Evolutionary conservation across 2,329 filamentous ascomycete species (phyloP).

Genomic region (Talaromyces piceae): DNA sequence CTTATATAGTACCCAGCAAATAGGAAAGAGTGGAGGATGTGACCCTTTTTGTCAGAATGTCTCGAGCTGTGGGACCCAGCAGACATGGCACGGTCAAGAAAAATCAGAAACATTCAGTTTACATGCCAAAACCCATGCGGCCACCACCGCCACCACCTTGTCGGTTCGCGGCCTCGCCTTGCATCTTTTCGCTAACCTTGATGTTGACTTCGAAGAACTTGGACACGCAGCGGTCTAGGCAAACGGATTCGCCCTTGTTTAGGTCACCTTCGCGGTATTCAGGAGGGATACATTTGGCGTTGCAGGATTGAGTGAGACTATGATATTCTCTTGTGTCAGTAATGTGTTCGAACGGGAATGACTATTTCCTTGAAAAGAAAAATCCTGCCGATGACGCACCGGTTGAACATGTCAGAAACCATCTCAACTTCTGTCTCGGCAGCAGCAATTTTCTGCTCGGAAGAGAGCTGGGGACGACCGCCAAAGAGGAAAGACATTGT

Average conservation of each 20-base stretch:
- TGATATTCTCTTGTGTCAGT: no score
- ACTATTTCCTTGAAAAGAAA: no score
- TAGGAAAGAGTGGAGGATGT: constrained; percentile 11
- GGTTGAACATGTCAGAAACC: constrained; percentile 95
- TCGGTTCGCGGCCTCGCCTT: constrained; percentile 68
- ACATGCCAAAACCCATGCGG: constrained; percentile 46
- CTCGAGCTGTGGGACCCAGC: no score
- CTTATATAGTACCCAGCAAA: no score
- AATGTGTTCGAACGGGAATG: no score
- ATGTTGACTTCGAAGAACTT: constrained; percentile 99
- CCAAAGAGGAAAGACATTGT: constrained; percentile 69
- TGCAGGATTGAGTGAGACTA: constrained; percentile 81
- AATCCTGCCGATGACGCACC: constrained; percentile 56
- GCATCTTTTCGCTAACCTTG: constrained; percentile 96
- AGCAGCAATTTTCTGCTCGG: constrained; percentile 93
- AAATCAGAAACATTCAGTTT: constrained; percentile 10
- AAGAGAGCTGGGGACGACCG: constrained; percentile 72
- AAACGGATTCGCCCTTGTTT: constrained; percentile 98
- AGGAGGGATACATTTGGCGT: constrained; percentile 84
- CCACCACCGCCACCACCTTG: constrained; percentile 48
- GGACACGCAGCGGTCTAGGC: constrained; percentile 90
- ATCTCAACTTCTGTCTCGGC: constrained; percentile 97
- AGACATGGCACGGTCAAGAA: no score
- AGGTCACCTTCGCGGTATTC: constrained; percentile 94
- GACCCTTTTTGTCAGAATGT: no score